Percentiles rank a stretch among this genome's conserved stretches.
Conservation (phyloP, 2,329 filamentous ascomycete genomes). For the Aspergillus sojae region DNA sequence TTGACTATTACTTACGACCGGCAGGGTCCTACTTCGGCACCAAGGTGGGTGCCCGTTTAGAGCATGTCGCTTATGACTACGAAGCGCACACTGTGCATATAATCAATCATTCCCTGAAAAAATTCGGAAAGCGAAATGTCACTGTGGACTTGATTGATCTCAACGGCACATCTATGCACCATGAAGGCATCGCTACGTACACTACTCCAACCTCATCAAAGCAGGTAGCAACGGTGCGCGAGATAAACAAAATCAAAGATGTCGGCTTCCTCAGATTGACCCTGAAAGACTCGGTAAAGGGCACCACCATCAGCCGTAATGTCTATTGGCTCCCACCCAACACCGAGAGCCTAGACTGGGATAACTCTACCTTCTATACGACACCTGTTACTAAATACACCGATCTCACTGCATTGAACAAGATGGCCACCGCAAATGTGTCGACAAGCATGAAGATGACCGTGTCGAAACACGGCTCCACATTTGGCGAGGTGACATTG, state of each 20-base stretch:
- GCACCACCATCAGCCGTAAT: slow-evolving; percentile 54
- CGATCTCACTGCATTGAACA: slow-evolving; percentile 51
- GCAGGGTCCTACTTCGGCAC: slow-evolving; percentile 63
- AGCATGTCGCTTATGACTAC: slow-evolving; percentile 62
- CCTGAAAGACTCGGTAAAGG: slow-evolving; percentile 39
- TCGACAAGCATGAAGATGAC: slow-evolving; percentile 26
- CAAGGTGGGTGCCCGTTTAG: slow-evolving; percentile 53
- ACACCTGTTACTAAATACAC: slow-evolving; percentile 59
- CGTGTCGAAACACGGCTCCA: slow-evolving; percentile 7
- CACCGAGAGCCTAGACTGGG: slow-evolving; percentile 58
- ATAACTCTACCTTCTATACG: slow-evolving; percentile 59
- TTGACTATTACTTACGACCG: slow-evolving; percentile 64
- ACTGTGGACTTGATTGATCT: slow-evolving; percentile 54
- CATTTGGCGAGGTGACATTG: slow-evolving; percentile 43
- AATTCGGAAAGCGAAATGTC: slow-evolving; percentile 46
- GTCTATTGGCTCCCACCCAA: slow-evolving; percentile 61
- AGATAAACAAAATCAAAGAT: slow-evolving; percentile 39
- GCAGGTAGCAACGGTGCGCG: slow-evolving; percentile 36
- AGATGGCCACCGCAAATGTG: slow-evolving; percentile 44
- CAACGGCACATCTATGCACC: slow-evolving; percentile 48
- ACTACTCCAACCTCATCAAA: slow-evolving; percentile 53
- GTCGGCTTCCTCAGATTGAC: slow-evolving; percentile 56
- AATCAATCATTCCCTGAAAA: slow-evolving; percentile 56
- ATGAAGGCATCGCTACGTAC: slow-evolving; percentile 29
- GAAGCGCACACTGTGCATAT: slow-evolving; percentile 49